phyloP scores from a whole-genome alignment of 768 basidiomycete species.

The Xerocomus spinulosus region DNA sequence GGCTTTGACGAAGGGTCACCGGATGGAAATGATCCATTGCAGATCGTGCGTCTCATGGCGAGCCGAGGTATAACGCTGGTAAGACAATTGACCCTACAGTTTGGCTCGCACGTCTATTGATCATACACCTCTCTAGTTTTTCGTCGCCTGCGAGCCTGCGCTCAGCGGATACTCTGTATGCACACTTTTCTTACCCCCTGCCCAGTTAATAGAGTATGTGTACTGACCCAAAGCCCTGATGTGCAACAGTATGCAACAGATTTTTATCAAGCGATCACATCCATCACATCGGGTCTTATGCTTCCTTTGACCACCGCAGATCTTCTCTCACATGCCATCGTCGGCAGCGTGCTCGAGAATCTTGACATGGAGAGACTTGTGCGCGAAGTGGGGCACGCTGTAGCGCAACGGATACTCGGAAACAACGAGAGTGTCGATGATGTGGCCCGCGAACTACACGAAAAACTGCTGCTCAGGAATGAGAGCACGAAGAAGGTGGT shows the following conservation, averaged over 20 bases:
- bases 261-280: constrained; percentile 89
- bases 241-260: constrained; percentile 74
- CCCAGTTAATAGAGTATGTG: constrained; percentile 3
- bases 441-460: constrained; percentile 90
- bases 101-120: not conserved
- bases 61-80: constrained; percentile 86
- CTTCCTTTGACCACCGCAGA: constrained; percentile 94
- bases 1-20: constrained; percentile 94
- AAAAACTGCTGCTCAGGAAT: constrained; percentile 83
- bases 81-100: constrained; percentile 27
- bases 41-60: constrained; percentile 87
- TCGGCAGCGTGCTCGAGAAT: constrained; percentile 94
- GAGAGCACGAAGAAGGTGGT: constrained; percentile 97
- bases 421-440: constrained; percentile 96
- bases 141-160: constrained; percentile 98
- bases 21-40: constrained; percentile 87
- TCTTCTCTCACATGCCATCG: constrained; percentile 91
- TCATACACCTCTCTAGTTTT: constrained; percentile 65
- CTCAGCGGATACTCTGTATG: constrained; percentile 86
- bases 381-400: constrained; percentile 89
- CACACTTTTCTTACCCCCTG: constrained; percentile 12
- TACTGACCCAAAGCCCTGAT: constrained; percentile 14
- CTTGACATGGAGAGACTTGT: constrained; percentile 98
- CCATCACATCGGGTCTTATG: constrained; percentile 94
- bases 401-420: constrained; percentile 86